These are phyloP conservation scores for Eutrema yunnanense DNA, from an alignment of 345 rosid genomes.

Conservation along the genomic window DNA sequence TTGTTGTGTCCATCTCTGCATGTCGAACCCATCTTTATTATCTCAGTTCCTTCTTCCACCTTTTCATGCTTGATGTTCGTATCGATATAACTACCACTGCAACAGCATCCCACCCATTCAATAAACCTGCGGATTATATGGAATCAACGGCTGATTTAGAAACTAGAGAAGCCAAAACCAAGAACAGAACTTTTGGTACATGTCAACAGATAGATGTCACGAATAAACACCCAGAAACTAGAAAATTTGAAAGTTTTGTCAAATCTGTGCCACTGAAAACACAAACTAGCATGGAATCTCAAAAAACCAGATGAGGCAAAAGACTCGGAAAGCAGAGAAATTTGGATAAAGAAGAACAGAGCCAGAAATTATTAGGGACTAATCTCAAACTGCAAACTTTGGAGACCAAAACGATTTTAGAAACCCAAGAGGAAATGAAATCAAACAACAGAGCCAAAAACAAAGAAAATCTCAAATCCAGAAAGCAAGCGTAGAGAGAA, in stretches of 20 bases:
- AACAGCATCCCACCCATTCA: constrained; percentile 82
- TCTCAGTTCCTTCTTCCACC: constrained; percentile 35
- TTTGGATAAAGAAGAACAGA: background rate
- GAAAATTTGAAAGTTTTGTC: background rate
- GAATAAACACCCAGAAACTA: background rate
- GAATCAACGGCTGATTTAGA: background rate
- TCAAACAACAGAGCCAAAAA: background rate
- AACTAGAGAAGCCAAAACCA: background rate
- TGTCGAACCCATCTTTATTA: constrained; percentile 10
- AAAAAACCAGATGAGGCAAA: background rate
- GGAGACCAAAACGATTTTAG: background rate
- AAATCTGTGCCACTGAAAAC: background rate
- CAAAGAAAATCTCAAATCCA: background rate
- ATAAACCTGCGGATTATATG: constrained; percentile 45
- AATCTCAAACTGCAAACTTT: background rate
- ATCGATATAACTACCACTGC: constrained; percentile 37
- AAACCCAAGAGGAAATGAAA: background rate
- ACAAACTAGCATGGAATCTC: background rate
- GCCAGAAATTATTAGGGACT: background rate
- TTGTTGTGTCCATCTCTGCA: constrained; percentile 54
- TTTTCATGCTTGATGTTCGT: constrained; percentile 25
- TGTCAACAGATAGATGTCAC: background rate
- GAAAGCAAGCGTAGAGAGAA: background rate
- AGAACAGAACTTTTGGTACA: background rate
- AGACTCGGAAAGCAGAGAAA: background rate